Evolutionary conservation across 2,329 filamentous ascomycete genomes (phyloP), one percentile per base, ranked within the genome.

Genomic region (Calonectria leucothoes): DNA sequence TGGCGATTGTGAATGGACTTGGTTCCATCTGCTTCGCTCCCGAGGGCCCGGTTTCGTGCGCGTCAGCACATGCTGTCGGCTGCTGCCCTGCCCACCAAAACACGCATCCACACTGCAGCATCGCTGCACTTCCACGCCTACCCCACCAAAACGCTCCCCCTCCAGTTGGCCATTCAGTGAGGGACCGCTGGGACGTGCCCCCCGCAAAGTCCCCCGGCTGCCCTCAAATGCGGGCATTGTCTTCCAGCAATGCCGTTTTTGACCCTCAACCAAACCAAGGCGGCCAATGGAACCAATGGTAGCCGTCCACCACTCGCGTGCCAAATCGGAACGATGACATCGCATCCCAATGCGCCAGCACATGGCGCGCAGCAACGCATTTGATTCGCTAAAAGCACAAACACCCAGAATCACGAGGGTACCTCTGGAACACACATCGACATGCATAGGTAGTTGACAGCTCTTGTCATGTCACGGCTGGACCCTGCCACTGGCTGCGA

Each of bases 201-300:
- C 55, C 55, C 33, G 55, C 55, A 23, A 39, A 39, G 51, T 39
- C n/a, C 55, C 55, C n/a, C 39, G 49, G 17, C n/a, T 17, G 20
- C 55, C 55, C 52, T 35, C 55, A 59, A 59, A 59, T 59, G 55
- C 33, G 55, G 55, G 55, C 55, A 39, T 39, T 61, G 55, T 61
- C 29, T 23, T 69, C 33, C 45, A 63, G 33, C 27, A n/a, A 35
- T 48, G 57, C 67, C 49, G 57, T 64, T 67, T 65, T 42, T 31
- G 48, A 25, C 37, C 12, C 48, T 25, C 51, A 52, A 35, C 51
- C 35, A 31, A 51, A 17, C 35, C 52, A 65, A 12, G 49, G 23
- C 69, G 74, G 59, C 82, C 82, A 84, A 84, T 84, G 33, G 75
- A 70, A 67, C 57, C 71, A 61, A 61, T 61, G 17, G 33, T 15